Base-by-base conservation (phyloP, 176 grass and related monocot genomes). In the Eleusine coracana region DNA sequence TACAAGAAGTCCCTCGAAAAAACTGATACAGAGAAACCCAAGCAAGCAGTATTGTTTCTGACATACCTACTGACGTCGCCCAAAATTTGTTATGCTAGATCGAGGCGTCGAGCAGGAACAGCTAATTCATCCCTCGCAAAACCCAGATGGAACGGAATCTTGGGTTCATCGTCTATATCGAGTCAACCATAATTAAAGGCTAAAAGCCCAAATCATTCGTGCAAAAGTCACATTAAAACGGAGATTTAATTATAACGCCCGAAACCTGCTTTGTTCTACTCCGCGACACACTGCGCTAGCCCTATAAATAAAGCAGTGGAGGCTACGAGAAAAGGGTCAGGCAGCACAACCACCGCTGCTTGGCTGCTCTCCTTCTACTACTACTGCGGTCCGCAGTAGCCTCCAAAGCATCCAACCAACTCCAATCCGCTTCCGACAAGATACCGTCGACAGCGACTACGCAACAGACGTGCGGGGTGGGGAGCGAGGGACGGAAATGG, bases 361-460 rank as follows among this genome's bases (percentile, higher is more conserved):
- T 18, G 5, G 21, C 17, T 20, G 15, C 49, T 51, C 1, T 51
- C 2, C 50, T 52, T 3, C 13, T 10, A 3, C 48, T 50, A 3
- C 48, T 50, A 50, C 50, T 52, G 50, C 50, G 52, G 52, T 21
- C 52, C 52, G 52, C 73, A 10, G 18, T 44, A 16, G 54, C 74
- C 36, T 76, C 74, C 74, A 76, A 61, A 76, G 5, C 51, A 25
- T 25, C 54, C 37, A 61, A 27, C 74, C 20, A 39, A 5, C 36
- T 25, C 74, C 55, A 76, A 61, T 40, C 73, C 51, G 52, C 52
- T 74, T 21, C 71, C 74, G 39, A n/a, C 52, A 76, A 41, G 54
- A 60, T 39, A n/a, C 36, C 73, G n/a, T 76, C 55, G 29, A 66
- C 63, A 66, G 28, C 63, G 63, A 66, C 63, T 11, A 4, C 15